Conservation (phyloP, 345 rosid species). For the Trapa bicornis region DNA sequence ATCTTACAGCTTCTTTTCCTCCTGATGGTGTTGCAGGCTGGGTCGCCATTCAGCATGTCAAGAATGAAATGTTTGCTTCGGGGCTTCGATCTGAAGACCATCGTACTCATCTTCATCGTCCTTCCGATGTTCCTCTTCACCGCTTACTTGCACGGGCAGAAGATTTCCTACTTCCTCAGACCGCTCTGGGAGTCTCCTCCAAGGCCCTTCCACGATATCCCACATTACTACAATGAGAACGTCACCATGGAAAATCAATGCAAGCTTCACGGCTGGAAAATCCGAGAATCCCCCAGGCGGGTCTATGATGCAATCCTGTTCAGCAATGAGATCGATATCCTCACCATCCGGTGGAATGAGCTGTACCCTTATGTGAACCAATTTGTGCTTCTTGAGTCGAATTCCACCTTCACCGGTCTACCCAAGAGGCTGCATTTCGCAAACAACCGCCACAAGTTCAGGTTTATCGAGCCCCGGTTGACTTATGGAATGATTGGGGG, state of each 20-base stretch:
- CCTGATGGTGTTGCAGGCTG: slow-evolving; percentile 24
- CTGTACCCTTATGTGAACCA: slow-evolving; percentile 66
- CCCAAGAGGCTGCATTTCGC: slow-evolving; percentile 55
- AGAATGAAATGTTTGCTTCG: slow-evolving; percentile 45
- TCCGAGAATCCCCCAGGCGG: slow-evolving; percentile 73
- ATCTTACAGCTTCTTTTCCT: background rate
- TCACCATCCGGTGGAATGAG: slow-evolving; percentile 80
- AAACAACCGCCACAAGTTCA: slow-evolving; percentile 37
- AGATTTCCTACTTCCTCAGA: slow-evolving; percentile 50
- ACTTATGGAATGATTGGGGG: slow-evolving; percentile 78
- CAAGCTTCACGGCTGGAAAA: slow-evolving; percentile 73
- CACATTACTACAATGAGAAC: slow-evolving; percentile 72
- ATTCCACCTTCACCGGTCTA: slow-evolving; percentile 74
- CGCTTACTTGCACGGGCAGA: slow-evolving; percentile 52
- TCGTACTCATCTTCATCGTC: slow-evolving; percentile 21
- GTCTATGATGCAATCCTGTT: slow-evolving; percentile 82
- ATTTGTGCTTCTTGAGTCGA: slow-evolving; percentile 83
- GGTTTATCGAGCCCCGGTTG: slow-evolving; percentile 60
- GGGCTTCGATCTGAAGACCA: slow-evolving; percentile 35
- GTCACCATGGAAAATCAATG: slow-evolving; percentile 64
- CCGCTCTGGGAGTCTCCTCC: slow-evolving; percentile 67
- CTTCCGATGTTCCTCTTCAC: slow-evolving; percentile 35
- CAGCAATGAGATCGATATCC: slow-evolving; percentile 71
- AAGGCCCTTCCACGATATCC: slow-evolving; percentile 39
- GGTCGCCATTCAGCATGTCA: slow-evolving; percentile 31